Conservation (phyloP, 2,329 filamentous ascomycete genomes). For the Botrytis sinoallii region DNA sequence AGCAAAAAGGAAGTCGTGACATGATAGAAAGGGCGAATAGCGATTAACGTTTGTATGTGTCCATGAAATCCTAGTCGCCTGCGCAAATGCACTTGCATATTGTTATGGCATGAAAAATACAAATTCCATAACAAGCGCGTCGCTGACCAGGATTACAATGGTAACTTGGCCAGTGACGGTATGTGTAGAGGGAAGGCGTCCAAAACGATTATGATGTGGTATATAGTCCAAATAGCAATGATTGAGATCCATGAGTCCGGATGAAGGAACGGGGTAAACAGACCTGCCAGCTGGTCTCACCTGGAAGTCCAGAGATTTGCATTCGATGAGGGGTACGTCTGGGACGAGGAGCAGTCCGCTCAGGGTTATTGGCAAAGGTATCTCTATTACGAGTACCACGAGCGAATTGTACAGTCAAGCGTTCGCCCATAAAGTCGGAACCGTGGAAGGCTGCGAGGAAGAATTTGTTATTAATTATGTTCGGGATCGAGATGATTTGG, state of each 20-base stretch:
- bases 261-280: conserved; percentile 66
- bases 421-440: conserved; percentile 96
- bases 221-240: conserved; percentile 40
- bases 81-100: conserved; percentile 39
- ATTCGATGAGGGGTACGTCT: conserved; percentile 94
- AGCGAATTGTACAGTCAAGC: conserved; percentile 96
- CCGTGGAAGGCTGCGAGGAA: conserved; percentile 64
- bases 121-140: conserved; percentile 30
- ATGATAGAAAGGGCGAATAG: conserved; percentile 36
- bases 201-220: conserved; percentile 32
- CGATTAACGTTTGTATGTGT: conserved; percentile 25
- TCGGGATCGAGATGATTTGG: conserved; percentile 21
- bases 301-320: conserved; percentile 94
- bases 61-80: conserved; percentile 36
- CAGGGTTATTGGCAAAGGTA: conserved; percentile 54
- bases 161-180: conserved; percentile 29
- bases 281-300: conserved; percentile 99
- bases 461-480: conserved; percentile 20
- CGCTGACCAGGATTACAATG: conserved; percentile 36
- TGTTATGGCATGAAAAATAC: conserved; percentile 29
- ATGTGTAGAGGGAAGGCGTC: conserved; percentile 36
- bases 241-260: conserved; percentile 41
- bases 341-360: conserved; percentile 72
- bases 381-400: conserved; percentile 75
- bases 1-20: conserved; percentile 37